Evolutionary conservation across 1,284 basidiomycete genomes (phyloP).

Genomic region (Malassezia obtusa): DNA sequence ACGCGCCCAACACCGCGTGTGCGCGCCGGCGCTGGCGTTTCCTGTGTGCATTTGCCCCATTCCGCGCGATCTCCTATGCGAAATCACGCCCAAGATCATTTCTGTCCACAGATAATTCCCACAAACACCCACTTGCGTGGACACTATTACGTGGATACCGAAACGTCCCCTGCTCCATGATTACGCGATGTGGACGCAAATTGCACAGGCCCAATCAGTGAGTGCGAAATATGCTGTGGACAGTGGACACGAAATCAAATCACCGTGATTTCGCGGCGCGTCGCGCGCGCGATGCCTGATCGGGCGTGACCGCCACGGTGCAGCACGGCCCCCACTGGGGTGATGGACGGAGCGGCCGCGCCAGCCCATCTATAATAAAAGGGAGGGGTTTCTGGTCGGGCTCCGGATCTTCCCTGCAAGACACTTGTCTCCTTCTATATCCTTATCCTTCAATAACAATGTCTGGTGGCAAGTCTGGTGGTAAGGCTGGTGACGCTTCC

Average conservation of each 20-base stretch:
- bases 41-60: background rate
- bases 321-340: background rate
- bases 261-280: background rate
- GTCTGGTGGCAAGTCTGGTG: slow-evolving; percentile 51
- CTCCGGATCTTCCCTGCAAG: background rate
- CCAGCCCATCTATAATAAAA: slow-evolving; percentile 13
- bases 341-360: background rate
- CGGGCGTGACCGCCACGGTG: background rate
- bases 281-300: background rate
- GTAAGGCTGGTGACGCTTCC: slow-evolving; percentile 45
- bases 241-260: slow-evolving; percentile 3
- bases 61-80: background rate
- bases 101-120: too few species aligned
- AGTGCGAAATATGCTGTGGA: background rate
- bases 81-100: slow-evolving; percentile 9
- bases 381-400: background rate
- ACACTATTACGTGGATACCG: too few species aligned
- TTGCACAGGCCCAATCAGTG: too few species aligned
- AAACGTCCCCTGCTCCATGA: too few species aligned
- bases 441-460: slow-evolving; percentile 23
- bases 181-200: too few species aligned
- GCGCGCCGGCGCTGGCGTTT: background rate
- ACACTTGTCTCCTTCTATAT: slow-evolving; percentile 9
- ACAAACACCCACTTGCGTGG: too few species aligned
- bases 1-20: slow-evolving; percentile 6